Conservation (phyloP, 345 rosid species). For the Excoecaria agallocha region DNA sequence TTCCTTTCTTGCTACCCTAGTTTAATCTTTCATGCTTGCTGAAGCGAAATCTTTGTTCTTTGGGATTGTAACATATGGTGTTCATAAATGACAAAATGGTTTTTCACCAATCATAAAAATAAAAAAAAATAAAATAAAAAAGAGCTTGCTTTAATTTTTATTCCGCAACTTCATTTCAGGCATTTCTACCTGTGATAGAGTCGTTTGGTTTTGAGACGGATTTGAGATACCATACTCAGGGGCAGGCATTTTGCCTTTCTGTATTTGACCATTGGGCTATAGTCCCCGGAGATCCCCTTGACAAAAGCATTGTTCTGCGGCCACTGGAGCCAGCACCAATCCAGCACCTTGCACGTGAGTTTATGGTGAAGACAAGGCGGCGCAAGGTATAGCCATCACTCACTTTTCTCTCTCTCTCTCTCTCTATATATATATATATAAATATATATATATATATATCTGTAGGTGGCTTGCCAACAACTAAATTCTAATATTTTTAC, state of each 20-base stretch:
- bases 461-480: not conserved
- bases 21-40: not conserved
- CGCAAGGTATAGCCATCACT: slow-evolving; percentile 53
- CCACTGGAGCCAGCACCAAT: slow-evolving; percentile 91
- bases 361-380: slow-evolving; percentile 83
- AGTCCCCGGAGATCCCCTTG: slow-evolving; percentile 95
- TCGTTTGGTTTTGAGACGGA: slow-evolving; percentile 95
- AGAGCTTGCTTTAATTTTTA: not conserved
- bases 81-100: not conserved
- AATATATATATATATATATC: no score
- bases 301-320: slow-evolving; percentile 73
- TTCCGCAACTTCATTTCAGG: slow-evolving; percentile 41
- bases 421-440: no score
- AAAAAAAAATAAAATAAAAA: no score
- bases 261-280: slow-evolving; percentile 93
- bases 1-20: not conserved
- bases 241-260: slow-evolving; percentile 78
- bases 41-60: not conserved
- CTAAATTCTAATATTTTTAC: not conserved
- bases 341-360: slow-evolving; percentile 88
- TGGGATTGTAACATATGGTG: not conserved
- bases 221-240: slow-evolving; percentile 83
- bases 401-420: not conserved
- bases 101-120: not conserved
- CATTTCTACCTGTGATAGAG: slow-evolving; percentile 83